Base-by-base conservation (phyloP, 106 monocot species). In the Amphibolis antarctica region DNA sequence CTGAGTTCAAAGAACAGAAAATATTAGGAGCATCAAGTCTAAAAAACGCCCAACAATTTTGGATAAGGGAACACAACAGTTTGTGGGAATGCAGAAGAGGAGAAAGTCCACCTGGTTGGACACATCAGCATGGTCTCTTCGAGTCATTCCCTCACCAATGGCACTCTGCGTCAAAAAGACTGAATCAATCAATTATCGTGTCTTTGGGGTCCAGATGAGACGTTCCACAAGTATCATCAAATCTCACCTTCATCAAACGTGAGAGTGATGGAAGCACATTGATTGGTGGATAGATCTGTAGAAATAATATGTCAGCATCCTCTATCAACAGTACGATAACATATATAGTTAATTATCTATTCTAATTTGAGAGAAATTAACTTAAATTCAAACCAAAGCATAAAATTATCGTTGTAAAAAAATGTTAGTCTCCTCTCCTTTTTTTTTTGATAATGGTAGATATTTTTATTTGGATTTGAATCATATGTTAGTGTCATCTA, bases 101-200 rank as follows among this genome's bases (percentile, higher is more conserved):
- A 49, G 49, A 55, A 10, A 9, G 14, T 26, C 14, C 5, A 88
- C 93, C 89, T 96, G 94, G 55, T 96, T 96, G 48, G 94, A 96
- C 17, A 96, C 94, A 67, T 96, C 94, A 65, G 94, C 65, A 71
- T 96, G 94, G 62, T 96, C 94, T 73, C 94, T 83, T 13, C 94
- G 83, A 49, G 94, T 96, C 94, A 96, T 96, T 20, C 94, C 94
- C 66, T 96, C 94, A 57, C 94, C 94, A 76, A 96, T 96, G 63
- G 94, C 94, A 89, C 94, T 96, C 94, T 96, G 62, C 65, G 75
- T 64, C 12, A 11, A 68, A 53, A 62, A 44, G n/a, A 60, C 9
- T n/a, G 61, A 60, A n/a, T n/a, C n/a, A 20, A 60, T 19, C 29
- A 42, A 11, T 19, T n/a, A 20, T 43, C 4, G 14, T 60, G 22